Base-by-base conservation (phyloP, 148 eudicot species). In the Rheum nobile region DNA sequence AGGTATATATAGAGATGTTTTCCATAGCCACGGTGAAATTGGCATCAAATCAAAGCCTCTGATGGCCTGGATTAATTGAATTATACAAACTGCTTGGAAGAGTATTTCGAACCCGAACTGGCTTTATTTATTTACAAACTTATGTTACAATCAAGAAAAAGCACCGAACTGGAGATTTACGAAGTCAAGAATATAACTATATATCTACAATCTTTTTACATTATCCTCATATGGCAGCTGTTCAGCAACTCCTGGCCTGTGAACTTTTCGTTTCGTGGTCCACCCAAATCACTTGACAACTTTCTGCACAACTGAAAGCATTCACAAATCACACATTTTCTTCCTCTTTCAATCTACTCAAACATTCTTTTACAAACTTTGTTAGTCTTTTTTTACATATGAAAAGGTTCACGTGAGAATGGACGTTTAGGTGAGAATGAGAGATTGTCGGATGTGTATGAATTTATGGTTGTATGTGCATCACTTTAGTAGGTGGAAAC, bases 211-310 rank as follows among this genome's bases (percentile, higher is more conserved):
- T 46, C 50, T 46, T 46, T 50, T 6, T 21, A 6, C 57, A 50
- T 5, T 12, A 11, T 26, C 16, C 2, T 57, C 6, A 59, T 12
- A 26, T 68, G 43, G 28, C n/a, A n/a, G n/a, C 44, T 63, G 24
- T 19, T 28, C 12, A 75, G 24, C 21, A 75, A 46, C 71, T 75
- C 71, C 75, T 71, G 78, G 1, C 73, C 78, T 75, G 83, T 55
- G 77, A 87, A 75, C 68, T 85, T 88, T 67, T 78, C 88, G 63
- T 84, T 85, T 50, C 76, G 70, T 16, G 92, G 74, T 42, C 83
- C 93, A 4, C 93, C 93, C 35, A 88, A 78, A 74, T 92, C 90
- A 41, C 79, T 86, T 28, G 91, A 84, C 67, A 92, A 75, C 82
- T 80, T 88, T 65, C 86, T 85, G 74, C 97, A 90, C 75, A 92